Conservation (phyloP, 2,329 filamentous ascomycete species). For the Berkeleyomyces basicola region DNA sequence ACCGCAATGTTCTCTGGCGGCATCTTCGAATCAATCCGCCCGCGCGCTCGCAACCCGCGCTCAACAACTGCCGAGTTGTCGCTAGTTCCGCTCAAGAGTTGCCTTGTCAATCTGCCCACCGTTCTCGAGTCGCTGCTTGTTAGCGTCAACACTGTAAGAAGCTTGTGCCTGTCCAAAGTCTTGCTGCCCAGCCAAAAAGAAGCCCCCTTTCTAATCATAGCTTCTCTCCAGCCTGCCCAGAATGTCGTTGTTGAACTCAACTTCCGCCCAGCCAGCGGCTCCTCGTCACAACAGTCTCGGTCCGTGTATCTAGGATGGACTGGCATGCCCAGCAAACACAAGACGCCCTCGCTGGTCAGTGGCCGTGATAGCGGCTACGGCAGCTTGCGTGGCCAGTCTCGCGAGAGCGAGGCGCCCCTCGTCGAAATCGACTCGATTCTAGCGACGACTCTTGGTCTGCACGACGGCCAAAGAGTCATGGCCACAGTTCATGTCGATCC, state of each 20-base stretch:
- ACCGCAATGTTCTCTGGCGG: conserved; percentile 10
- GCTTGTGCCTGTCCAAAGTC: neutral
- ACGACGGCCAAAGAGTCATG: conserved; percentile 65
- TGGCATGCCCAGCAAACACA: conserved; percentile 87
- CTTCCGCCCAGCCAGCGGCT: conserved; percentile 37
- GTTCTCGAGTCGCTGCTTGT: conserved; percentile 71
- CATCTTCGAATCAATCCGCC: conserved; percentile 12
- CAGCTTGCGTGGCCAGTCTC: conserved; percentile 35
- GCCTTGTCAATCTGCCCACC: conserved; percentile 79
- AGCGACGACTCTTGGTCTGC: conserved; percentile 57
- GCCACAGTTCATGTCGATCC: conserved; percentile 70
- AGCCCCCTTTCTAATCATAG: conserved; percentile 15
- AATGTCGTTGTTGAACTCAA: conserved; percentile 91
- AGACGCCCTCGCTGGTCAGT: conserved; percentile 53
- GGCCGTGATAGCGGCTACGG: conserved; percentile 51
- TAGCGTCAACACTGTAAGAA: conserved; percentile 71
- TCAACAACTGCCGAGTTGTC: conserved; percentile 67
- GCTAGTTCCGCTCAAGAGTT: conserved; percentile 79
- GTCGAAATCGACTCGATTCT: conserved; percentile 83
- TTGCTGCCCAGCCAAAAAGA: neutral
- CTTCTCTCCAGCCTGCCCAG: conserved; percentile 52
- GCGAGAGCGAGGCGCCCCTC: conserved; percentile 53
- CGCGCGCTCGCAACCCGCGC: conserved; percentile 31
- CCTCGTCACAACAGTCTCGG: conserved; percentile 28
- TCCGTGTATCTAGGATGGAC: conserved; percentile 92